Evolutionary conservation across 2,329 filamentous ascomycete species (phyloP).

Genomic region (Bertia moriformis): DNA sequence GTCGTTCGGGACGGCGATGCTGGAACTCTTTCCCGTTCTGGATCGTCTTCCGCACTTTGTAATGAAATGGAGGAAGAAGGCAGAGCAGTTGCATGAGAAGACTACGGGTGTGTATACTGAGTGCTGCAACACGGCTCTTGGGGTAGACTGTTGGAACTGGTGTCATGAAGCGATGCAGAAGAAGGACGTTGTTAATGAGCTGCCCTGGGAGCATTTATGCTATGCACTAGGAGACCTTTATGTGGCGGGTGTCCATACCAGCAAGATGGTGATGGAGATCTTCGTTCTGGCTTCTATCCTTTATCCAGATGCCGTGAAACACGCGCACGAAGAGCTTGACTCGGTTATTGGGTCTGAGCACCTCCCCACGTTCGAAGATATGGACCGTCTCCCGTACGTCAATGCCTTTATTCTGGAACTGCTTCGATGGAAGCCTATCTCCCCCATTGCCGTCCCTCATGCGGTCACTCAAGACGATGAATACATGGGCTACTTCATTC

Average conservation of each 20-base stretch:
- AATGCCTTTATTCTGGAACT: neutral
- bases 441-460: neutral
- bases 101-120: neutral
- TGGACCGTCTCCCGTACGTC: neutral
- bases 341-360: neutral
- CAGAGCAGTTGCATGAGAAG: neutral
- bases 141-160: neutral
- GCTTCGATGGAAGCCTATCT: neutral
- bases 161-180: neutral
- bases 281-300: neutral
- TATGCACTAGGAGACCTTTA: neutral
- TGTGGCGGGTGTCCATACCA: neutral
- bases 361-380: neutral
- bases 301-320: neutral
- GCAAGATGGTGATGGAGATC: neutral
- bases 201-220: neutral
- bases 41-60: neutral
- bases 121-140: neutral
- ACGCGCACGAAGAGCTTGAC: neutral
- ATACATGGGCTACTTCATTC: constrained; percentile 2
- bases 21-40: neutral
- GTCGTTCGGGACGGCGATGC: neutral
- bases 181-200: neutral
- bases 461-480: constrained; percentile 5
- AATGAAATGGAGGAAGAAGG: neutral